A percentile compares a stretch with the other conserved stretches of the same genome.
These are phyloP conservation scores for Torulaspora franciscae DNA, from an alignment of 805 yeast genomes.

Conservation along the genomic window DNA sequence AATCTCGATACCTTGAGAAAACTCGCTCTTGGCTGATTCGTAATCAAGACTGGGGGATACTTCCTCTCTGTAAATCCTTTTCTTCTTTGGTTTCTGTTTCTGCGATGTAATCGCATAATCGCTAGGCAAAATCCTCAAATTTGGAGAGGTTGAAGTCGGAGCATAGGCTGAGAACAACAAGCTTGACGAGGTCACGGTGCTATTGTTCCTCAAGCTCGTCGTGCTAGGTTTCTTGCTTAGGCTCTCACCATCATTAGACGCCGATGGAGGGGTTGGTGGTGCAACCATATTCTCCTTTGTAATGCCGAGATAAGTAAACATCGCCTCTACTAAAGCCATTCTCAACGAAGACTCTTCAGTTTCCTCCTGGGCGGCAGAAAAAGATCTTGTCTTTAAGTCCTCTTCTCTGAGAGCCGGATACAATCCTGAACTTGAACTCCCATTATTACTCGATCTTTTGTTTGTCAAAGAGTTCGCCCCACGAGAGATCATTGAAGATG, in stretches of 20 bases:
- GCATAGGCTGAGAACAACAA: slow-evolving; percentile 16
- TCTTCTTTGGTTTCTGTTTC: slow-evolving; percentile 19
- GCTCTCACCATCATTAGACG: slow-evolving; percentile 4
- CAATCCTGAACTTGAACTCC: slow-evolving; percentile 2
- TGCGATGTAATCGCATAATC: slow-evolving; percentile 19
- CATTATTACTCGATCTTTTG: neutral
- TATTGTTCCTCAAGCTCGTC: slow-evolving; percentile 2
- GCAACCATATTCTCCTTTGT: slow-evolving; percentile 37
- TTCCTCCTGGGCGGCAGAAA: slow-evolving; percentile 60
- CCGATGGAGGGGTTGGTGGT: slow-evolving; percentile 9
- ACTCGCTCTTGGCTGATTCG: slow-evolving; percentile 49
- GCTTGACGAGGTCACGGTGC: slow-evolving; percentile 15
- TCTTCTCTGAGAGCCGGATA: slow-evolving; percentile 10
- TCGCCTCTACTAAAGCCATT: slow-evolving; percentile 62
- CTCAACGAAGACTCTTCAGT: slow-evolving; percentile 63
- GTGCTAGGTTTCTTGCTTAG: neutral
- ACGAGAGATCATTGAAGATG: slow-evolving; percentile 7
- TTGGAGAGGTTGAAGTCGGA: slow-evolving; percentile 14
- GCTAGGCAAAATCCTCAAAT: slow-evolving; percentile 27
- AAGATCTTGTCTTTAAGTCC: slow-evolving; percentile 32
- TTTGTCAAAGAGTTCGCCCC: neutral
- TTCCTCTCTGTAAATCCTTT: slow-evolving; percentile 21
- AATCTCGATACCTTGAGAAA: slow-evolving; percentile 57
- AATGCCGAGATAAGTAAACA: slow-evolving; percentile 66
- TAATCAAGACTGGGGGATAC: slow-evolving; percentile 38